Evolutionary conservation across 257 asterid species (phyloP), one percentile per base, ranked within the genome.

Genomic region (Capsicum chinense): DNA sequence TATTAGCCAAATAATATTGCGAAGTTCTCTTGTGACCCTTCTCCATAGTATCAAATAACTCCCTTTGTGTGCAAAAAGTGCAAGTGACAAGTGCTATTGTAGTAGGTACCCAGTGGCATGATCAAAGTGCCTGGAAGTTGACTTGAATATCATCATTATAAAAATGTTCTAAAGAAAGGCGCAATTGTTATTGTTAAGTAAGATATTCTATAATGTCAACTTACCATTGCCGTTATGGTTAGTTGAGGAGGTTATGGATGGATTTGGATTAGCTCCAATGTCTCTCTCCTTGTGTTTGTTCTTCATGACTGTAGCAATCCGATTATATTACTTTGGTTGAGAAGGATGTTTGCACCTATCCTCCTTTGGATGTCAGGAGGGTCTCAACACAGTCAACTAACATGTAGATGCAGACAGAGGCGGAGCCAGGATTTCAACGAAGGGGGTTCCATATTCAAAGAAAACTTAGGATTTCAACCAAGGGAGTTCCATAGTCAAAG

Each of bases 1-100:
- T 44, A 71, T 71, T 70, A n/a, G 14, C 79, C 79, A 71, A 48
- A 71, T 47, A 19, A 48, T n/a, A 39, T 48, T 73, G 80, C 80
- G 33, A 71, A 73, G 17, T 19, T 73, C 59, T 73, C 59, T 19
- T 6, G 80, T 48, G 80, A 48, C 35, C 60, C 80, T 74, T 74
- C 12, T 19, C 80, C 39, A 11, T n/a, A 2, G 21, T 21, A 48
- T 74, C 60, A 74, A 74, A 74, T 48, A 48, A 74, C 60, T 48
- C 59, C 19, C 39, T 73, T 73, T 47, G 35, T 48, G 17, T 48
- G 16, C 59, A 44, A 70, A 63, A 21, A 21, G 16, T 62, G 69
- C 69, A 26, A 66, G 47, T 26, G 71, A 47, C 47, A 5, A 66
- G 48, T 35, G 50, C 2, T 67, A 14, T 35, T 35, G 44, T 35